A percentile compares a stretch with the other conserved stretches of the same genome.
Conservation (phyloP, 176 grass and related monocot genomes). For the Ananas comosus region DNA sequence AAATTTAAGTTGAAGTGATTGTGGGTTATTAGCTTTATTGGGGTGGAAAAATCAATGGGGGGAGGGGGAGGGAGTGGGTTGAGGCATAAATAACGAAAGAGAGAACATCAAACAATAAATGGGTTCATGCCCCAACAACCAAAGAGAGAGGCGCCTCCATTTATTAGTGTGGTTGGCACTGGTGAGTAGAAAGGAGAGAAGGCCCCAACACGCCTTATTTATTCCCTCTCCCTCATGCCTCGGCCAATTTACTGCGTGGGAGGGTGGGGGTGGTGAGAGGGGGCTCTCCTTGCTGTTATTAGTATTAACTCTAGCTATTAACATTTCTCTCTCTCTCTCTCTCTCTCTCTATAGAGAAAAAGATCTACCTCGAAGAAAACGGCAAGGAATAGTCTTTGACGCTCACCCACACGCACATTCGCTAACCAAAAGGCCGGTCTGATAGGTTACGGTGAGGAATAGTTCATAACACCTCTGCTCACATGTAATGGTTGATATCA, state of each 20-base stretch:
- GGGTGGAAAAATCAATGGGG: background rate
- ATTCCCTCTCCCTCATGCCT: conserved; percentile 17
- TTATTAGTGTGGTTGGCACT: conserved; percentile 37
- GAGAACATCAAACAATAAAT: conserved; percentile 35
- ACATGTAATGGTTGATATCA: too few relatives aligned
- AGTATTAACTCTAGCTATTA: conserved; percentile 12
- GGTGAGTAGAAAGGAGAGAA: conserved; percentile 5
- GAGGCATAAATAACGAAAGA: background rate
- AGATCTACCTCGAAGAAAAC: too few relatives aligned
- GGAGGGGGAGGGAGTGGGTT: background rate
- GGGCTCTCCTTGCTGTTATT: conserved; percentile 19
- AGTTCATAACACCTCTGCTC: too few relatives aligned
- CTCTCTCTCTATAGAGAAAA: background rate
- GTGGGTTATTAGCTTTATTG: too few relatives aligned
- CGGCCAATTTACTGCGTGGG: conserved; percentile 26
- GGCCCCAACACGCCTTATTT: conserved; percentile 38
- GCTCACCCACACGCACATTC: too few relatives aligned
- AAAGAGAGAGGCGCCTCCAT: conserved; percentile 29
- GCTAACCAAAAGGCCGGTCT: too few relatives aligned
- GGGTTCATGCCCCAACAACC: conserved; percentile 43
- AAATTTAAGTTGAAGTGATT: too few relatives aligned
- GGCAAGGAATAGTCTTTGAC: too few relatives aligned
- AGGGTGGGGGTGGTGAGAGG: conserved; percentile 1
- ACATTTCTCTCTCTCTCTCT: background rate
- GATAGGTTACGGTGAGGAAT: too few relatives aligned